Percentiles rank a stretch among this genome's conserved stretches.
Conservation (phyloP, 768 basidiomycete genomes). For the Boletus speciosus region DNA sequence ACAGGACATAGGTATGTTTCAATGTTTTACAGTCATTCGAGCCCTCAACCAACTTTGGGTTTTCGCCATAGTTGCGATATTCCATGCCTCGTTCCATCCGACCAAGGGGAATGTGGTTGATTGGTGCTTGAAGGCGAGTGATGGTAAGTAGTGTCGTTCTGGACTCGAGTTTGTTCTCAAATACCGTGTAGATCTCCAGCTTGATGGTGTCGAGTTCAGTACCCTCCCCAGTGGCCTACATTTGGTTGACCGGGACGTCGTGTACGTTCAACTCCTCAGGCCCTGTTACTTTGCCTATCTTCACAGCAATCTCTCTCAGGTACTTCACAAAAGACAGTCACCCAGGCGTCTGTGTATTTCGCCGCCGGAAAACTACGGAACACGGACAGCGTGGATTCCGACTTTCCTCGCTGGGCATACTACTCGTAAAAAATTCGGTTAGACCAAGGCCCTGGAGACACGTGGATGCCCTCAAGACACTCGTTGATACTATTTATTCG, state of each 20-base stretch:
- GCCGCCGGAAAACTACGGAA: conserved; percentile 63
- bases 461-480: conserved; percentile 56
- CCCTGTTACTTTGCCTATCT: not conserved
- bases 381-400: conserved; percentile 76
- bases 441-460: conserved; percentile 78
- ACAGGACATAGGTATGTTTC: conserved; percentile 51
- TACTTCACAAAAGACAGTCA: conserved; percentile 71
- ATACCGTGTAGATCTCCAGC: conserved; percentile 48
- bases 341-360: conserved; percentile 73
- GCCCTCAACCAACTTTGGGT: not conserved
- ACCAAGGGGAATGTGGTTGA: conserved; percentile 78
- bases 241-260: conserved; percentile 71
- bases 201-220: conserved; percentile 76
- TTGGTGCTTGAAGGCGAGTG: conserved; percentile 70
- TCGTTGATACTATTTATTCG: conserved; percentile 53
- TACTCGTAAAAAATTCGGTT: conserved; percentile 59
- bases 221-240: conserved; percentile 81
- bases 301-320: conserved; percentile 34
- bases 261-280: conserved; percentile 47
- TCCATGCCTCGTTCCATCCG: conserved; percentile 82
- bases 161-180: not conserved
- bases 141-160: conserved; percentile 43
- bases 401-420: conserved; percentile 72
- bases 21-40: not conserved
- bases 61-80: conserved; percentile 61